These are phyloP conservation scores for Lasiosphaeria hispida DNA, from an alignment of 495 filamentous ascomycete genomes.

Conservation along the genomic window DNA sequence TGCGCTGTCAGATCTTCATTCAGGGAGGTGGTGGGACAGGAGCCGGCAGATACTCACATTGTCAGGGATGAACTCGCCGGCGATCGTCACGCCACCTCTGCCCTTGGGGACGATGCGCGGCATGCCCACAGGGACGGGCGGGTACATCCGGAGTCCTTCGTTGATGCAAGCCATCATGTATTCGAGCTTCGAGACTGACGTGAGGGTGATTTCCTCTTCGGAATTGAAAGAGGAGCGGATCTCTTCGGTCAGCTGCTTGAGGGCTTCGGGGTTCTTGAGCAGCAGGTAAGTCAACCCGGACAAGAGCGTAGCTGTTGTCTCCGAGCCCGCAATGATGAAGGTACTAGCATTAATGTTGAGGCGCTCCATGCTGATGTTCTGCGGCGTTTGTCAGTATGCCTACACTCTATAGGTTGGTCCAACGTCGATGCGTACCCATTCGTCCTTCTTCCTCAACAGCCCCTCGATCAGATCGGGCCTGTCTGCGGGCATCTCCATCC, in stretches of 20 bases:
- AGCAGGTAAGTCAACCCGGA: not conserved
- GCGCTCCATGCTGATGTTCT: slow-evolving; percentile 9
- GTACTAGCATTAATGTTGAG: slow-evolving; percentile 25
- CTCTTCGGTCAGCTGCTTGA: too few species aligned
- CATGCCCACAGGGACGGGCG: not conserved
- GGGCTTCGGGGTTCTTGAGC: too few species aligned
- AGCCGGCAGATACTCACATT: not conserved
- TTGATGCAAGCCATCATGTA: not conserved
- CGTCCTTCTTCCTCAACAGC: slow-evolving; percentile 38
- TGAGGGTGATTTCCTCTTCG: not conserved
- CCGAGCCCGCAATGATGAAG: slow-evolving; percentile 23
- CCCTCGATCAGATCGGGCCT: slow-evolving; percentile 44
- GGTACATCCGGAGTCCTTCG: not conserved
- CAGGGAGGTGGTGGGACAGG: too few species aligned
- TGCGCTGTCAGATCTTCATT: too few species aligned
- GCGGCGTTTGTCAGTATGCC: not conserved
- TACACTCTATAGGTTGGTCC: not conserved
- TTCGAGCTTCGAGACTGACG: not conserved
- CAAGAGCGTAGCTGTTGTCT: not conserved
- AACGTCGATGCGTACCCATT: slow-evolving; percentile 15
- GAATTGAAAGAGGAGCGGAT: not conserved
- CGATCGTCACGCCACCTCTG: not conserved
- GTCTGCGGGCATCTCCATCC: slow-evolving; percentile 29
- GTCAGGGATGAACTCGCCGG: not conserved
- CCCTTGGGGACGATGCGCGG: not conserved